Base-by-base conservation (phyloP, 2,329 filamentous ascomycete species). In the Samsoniella hepiali region DNA sequence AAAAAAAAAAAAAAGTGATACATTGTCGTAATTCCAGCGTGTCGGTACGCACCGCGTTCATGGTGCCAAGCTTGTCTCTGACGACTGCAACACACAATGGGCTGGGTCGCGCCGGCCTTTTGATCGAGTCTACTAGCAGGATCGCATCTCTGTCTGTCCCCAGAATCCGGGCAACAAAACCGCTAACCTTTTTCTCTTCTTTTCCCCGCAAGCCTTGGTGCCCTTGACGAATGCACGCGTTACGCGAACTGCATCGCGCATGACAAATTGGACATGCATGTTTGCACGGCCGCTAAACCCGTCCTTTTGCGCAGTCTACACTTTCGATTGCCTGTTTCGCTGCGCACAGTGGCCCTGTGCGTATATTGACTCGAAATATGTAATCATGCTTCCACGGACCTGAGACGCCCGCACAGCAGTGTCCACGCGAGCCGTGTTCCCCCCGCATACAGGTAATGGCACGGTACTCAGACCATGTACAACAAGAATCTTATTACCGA, bases 101-200 rank as follows among this genome's bases (percentile, higher is more conserved):
- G 31, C 27, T 47, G 27, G 59, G 22, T 36, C 45, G 29, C 13
- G 17, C 22, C 50, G 22, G 22, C 22, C 22, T 22, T 22, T 61
- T 38, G 32, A 62, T 62, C 50, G 59, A 62, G 59, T 44, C 50
- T 62, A 62, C 50, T 62, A 62, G 59, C 36, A 55, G 27, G 47
- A 60, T 29, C 38, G 36, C 29, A 55, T 53, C 36, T 45, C 50
- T 22, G 22, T 22, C 22, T 22, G 32, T 53, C 50, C 58, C 59
- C 50, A 55, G 50, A 31, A 62, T 62, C 32, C 49, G 47, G 49
- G 58, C 9, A 1, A 22, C 22, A 22, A 22, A 22, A 29, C 49
- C 40, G 40, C 38, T 53, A 36, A 40, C 49, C 11, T 54, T 29
- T 22, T 22, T 22, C 22, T 22, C 22, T 22, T 22, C 22, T 22